Percentiles rank a stretch among this genome's conserved stretches.
phyloP scores from a whole-genome alignment of 305 asterid species.

The Ruellia speciosa region DNA sequence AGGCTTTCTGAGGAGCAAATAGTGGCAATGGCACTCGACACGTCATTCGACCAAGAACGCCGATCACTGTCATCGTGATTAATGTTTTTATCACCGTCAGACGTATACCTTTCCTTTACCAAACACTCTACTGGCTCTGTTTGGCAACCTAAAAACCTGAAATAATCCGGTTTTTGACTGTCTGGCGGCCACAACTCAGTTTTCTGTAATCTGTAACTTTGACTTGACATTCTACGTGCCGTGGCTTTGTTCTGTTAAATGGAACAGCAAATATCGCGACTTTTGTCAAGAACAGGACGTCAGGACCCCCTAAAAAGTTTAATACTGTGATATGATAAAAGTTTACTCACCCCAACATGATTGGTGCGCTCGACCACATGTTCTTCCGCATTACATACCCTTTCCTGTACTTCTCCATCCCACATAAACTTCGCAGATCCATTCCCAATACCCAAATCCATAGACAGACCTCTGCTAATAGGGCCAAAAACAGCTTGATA shows the following conservation, averaged over 20 bases:
- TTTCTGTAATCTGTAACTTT: slow-evolving; percentile 28
- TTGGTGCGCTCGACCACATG: slow-evolving; percentile 23
- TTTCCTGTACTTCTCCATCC: slow-evolving; percentile 31
- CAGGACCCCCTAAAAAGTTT: slow-evolving; percentile 12
- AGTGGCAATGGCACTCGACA: slow-evolving; percentile 32
- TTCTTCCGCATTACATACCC: slow-evolving; percentile 22
- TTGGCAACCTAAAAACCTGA: slow-evolving; percentile 51
- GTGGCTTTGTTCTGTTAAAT: slow-evolving; percentile 36
- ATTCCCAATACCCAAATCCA: slow-evolving; percentile 26
- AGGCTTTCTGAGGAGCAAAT: slow-evolving; percentile 59
- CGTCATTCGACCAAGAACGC: slow-evolving; percentile 20
- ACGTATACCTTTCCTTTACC: slow-evolving; percentile 17
- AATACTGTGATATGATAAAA: slow-evolving; percentile 9
- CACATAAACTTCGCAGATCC: slow-evolving; percentile 27
- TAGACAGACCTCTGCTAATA: slow-evolving; percentile 29
- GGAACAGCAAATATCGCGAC: neutral
- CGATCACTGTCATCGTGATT: slow-evolving; percentile 21
- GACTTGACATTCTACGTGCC: slow-evolving; percentile 35
- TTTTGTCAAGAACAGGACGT: neutral
- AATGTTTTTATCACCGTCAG: slow-evolving; percentile 21
- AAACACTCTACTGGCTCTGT: slow-evolving; percentile 33
- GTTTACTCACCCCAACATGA: slow-evolving; percentile 43
- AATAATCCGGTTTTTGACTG: slow-evolving; percentile 38
- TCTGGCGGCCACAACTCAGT: slow-evolving; percentile 35
- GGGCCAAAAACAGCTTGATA: slow-evolving; percentile 61